phyloP scores from a whole-genome alignment of 306 rosid genomes.

The Sechiopsis laciniata region DNA sequence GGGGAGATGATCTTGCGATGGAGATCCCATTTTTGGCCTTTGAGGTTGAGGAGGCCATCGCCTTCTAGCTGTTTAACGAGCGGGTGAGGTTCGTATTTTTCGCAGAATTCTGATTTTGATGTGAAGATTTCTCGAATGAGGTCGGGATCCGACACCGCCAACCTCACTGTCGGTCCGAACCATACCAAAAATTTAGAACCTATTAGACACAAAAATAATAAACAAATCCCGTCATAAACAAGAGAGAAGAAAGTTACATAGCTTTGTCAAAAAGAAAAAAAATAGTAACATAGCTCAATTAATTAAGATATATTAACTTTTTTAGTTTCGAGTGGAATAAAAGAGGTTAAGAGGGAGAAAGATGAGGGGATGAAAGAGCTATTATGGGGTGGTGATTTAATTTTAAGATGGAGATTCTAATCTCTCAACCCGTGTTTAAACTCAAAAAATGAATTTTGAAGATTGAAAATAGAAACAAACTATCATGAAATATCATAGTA shows the following conservation, averaged over 20 bases:
- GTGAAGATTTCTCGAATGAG: constrained; percentile 80
- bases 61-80: constrained; percentile 95
- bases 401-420: too few species aligned
- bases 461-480: too few species aligned
- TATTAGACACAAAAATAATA: constrained; percentile 3
- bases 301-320: background rate
- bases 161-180: constrained; percentile 88
- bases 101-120: constrained; percentile 80
- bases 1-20: constrained; percentile 82
- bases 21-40: constrained; percentile 94
- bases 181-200: constrained; percentile 89
- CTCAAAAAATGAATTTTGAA: too few species aligned
- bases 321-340: background rate
- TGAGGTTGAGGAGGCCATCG: constrained; percentile 92
- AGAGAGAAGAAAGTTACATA: background rate
- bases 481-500: too few species aligned
- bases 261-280: too few species aligned
- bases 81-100: constrained; percentile 93
- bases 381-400: background rate
- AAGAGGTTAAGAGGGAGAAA: background rate
- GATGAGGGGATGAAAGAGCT: background rate
- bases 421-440: too few species aligned
- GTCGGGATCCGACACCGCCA: constrained; percentile 84
- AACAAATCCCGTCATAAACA: background rate
- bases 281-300: background rate